phyloP scores from a whole-genome alignment of 1,284 basidiomycete species.

The Ustilago tritici region DNA sequence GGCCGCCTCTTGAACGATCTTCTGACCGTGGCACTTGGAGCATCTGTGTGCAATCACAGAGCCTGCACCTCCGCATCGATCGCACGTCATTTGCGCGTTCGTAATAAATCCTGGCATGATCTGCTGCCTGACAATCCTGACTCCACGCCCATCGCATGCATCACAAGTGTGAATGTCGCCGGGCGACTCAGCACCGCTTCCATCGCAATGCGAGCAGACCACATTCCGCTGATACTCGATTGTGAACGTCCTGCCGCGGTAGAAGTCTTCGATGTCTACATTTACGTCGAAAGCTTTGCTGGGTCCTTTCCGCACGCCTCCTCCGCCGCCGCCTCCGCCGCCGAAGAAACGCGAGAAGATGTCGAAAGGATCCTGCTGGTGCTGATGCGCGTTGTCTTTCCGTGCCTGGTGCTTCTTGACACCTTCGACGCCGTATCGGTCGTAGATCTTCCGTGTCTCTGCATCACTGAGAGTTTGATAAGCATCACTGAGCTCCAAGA shows the following conservation, averaged over 20 bases:
- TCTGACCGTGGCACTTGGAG: conserved; percentile 58
- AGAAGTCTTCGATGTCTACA: conserved; percentile 61
- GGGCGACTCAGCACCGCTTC: conserved; percentile 64
- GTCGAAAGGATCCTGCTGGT: conserved; percentile 64
- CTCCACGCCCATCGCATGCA: conserved; percentile 59
- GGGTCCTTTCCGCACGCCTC: conserved; percentile 59
- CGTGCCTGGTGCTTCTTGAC: conserved; percentile 65
- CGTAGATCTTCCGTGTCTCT: conserved; percentile 65
- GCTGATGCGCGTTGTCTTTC: conserved; percentile 51
- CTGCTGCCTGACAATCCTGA: conserved; percentile 66
- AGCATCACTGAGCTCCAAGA: conserved; percentile 71
- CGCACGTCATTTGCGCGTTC: conserved; percentile 63
- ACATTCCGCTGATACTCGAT: conserved; percentile 62
- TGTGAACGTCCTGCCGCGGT: conserved; percentile 58
- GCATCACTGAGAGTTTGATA: conserved; percentile 66
- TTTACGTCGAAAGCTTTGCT: conserved; percentile 65
- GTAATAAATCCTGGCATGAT: conserved; percentile 70
- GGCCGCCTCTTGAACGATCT: conserved; percentile 57
- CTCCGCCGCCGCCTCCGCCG: conserved; percentile 41
- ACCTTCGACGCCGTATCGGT: conserved; percentile 64
- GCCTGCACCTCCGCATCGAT: conserved; percentile 61
- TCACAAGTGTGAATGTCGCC: conserved; percentile 65
- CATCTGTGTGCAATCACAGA: conserved; percentile 61
- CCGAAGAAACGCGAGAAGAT: conserved; percentile 68
- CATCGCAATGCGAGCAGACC: conserved; percentile 66